A percentile compares a stretch with the other conserved stretches of the same genome.
phyloP scores from a whole-genome alignment of 1,284 basidiomycete genomes.

The Ustanciosporium gigantosporum region DNA sequence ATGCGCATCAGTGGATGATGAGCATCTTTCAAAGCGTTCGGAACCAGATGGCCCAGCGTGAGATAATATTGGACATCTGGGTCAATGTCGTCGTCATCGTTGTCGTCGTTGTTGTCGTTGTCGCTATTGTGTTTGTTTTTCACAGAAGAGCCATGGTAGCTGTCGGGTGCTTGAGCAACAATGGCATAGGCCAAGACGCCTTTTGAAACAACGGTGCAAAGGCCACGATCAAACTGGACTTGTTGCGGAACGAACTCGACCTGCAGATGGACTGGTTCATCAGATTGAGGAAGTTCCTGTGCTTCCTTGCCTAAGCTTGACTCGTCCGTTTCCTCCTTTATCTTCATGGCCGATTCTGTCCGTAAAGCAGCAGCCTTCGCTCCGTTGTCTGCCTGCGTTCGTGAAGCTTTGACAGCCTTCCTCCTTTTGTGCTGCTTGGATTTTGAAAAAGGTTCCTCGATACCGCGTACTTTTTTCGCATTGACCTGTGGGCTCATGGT shows the following conservation, averaged over 20 bases:
- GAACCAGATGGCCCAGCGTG: slow-evolving; percentile 22
- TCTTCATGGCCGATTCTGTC: too few species aligned
- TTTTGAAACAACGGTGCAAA: background rate
- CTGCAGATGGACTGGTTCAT: slow-evolving; percentile 19
- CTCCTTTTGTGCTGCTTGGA: background rate
- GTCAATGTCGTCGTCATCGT: background rate
- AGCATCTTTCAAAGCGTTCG: slow-evolving; percentile 14
- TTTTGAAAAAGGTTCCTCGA: background rate
- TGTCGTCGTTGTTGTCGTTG: slow-evolving; percentile 9
- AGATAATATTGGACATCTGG: slow-evolving; percentile 10
- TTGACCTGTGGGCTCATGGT: too few species aligned
- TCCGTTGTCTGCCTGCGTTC: too few species aligned
- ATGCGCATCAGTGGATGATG: slow-evolving; percentile 14
- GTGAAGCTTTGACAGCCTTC: too few species aligned
- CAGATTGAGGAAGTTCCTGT: background rate
- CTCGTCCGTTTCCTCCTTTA: background rate
- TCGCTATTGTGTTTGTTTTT: too few species aligned
- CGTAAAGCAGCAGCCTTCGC: too few species aligned
- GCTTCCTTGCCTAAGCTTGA: too few species aligned
- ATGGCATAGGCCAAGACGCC: slow-evolving; percentile 13
- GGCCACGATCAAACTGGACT: background rate
- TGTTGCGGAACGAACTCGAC: slow-evolving; percentile 20
- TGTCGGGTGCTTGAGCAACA: slow-evolving; percentile 16
- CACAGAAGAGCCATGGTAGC: too few species aligned
- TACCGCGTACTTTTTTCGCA: too few species aligned